Conservation (phyloP, 1,284 basidiomycete genomes). For the Marasmius tenuissimus region DNA sequence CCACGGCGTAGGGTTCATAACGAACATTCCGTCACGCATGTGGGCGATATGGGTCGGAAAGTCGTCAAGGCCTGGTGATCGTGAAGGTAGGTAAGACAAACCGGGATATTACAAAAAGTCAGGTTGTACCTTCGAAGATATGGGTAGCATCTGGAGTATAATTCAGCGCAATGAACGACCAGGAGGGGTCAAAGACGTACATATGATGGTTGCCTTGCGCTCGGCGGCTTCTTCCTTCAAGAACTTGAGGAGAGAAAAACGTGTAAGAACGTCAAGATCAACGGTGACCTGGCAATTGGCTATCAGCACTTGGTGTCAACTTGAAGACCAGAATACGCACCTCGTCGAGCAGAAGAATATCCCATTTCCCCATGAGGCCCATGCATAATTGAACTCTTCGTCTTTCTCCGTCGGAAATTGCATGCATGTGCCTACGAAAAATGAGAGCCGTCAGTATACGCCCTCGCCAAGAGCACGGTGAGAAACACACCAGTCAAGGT, state of each 20-base stretch:
- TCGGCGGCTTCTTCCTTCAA: background rate
- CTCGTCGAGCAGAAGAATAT: constrained; percentile 92
- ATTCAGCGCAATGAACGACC: no score
- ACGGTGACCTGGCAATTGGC: background rate
- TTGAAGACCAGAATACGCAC: constrained; percentile 36
- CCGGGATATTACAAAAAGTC: background rate
- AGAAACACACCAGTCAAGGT: constrained; percentile 70
- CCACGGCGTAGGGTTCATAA: background rate
- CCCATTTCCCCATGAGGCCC: constrained; percentile 95
- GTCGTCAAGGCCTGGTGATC: background rate
- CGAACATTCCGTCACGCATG: background rate
- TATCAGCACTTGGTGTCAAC: background rate
- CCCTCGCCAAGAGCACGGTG: background rate
- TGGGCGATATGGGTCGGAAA: background rate
- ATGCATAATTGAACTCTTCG: constrained; percentile 91
- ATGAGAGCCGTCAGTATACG: background rate
- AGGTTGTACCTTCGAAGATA: background rate
- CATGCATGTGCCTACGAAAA: constrained; percentile 63
- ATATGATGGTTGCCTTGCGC: background rate
- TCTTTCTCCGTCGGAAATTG: constrained; percentile 96
- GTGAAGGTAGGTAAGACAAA: background rate
- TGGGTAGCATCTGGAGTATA: background rate
- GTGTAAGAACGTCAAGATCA: constrained; percentile 1
- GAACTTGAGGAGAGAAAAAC: background rate
- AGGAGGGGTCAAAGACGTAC: background rate